Base-by-base conservation (phyloP, 2,329 filamentous ascomycete species). In the Huntiella moniliformis region DNA sequence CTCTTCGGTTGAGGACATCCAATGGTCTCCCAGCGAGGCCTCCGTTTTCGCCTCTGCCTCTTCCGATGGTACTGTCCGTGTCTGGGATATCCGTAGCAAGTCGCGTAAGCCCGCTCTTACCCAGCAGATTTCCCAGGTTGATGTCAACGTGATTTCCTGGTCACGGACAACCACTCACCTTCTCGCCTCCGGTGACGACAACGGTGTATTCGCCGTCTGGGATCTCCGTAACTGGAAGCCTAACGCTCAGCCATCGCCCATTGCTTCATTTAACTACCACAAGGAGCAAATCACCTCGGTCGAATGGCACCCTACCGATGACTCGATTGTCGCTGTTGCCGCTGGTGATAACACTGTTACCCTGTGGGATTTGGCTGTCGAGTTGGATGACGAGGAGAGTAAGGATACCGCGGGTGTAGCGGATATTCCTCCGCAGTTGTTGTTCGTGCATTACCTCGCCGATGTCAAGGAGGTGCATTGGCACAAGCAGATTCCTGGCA, bases 61-160 rank as follows among this genome's bases (percentile, higher is more conserved):
- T 47, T 86, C 80, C 58, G 91, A 98, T 62, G 88, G 91, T 55
- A 94, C 84, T 7, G 79, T 98, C 52, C 88, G 91, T 60, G 78
- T 98, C 50, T 98, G 91, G 87, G 91, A 98, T 58, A 75, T 91
- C 15, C 77, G 91, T 44, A 87, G 82, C 60, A 95, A 95, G 69
- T 84, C 79, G 53, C 79, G 83, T 52, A 82, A 81, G 58, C 77
- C 86, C n/a, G 87, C 86, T 38, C 73, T 98, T 50, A 85, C 80
- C 47, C 81, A 96, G 48, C 75, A 85, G 58, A 79, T 91, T 53
- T 91, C 82, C 58, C 68, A 75, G 47, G 77, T 78, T 42, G 91
- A 98, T 57, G 84, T 96, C 57, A 98, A 98, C 59, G 91, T 98
- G 51, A 81, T 96, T 65, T 91, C 82, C 50, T 98, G 91, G 91